phyloP scores from a whole-genome alignment of 208 protist species.

The Leptomonas pyrrhocoris region DNA sequence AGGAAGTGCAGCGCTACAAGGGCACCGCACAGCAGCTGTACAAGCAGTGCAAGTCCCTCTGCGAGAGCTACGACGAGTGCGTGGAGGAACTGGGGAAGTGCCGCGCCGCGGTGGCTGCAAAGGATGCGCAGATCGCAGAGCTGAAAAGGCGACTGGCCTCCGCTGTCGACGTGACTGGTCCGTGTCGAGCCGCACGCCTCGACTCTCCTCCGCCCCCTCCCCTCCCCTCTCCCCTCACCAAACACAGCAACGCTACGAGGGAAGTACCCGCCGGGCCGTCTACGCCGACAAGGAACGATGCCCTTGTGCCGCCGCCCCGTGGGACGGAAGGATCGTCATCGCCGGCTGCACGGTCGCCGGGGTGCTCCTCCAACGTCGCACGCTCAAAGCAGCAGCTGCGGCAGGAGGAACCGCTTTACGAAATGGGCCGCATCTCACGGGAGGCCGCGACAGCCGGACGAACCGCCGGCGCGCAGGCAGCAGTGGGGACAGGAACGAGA shows the following conservation, averaged over 20 bases:
- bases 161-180: background rate
- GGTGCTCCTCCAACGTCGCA: background rate
- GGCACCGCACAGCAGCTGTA: constrained; percentile 48
- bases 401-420: background rate
- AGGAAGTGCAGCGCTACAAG: constrained; percentile 49
- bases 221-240: background rate
- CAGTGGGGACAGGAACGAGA: background rate
- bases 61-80: constrained; percentile 62
- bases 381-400: constrained; percentile 4
- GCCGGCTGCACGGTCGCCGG: constrained; percentile 2
- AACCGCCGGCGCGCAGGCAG: background rate
- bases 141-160: constrained; percentile 29
- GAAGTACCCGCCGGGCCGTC: too few relatives aligned
- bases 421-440: background rate
- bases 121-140: constrained; percentile 32
- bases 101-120: constrained; percentile 18
- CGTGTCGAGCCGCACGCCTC: background rate
- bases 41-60: constrained; percentile 58
- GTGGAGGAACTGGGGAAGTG: constrained; percentile 50
- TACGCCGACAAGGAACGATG: too few relatives aligned
- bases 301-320: too few relatives aligned
- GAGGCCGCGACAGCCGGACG: background rate
- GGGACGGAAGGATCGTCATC: constrained; percentile 1
- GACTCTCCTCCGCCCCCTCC: background rate
- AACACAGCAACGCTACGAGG: background rate